Conservation (phyloP, 164 flowering plant genomes). For the Vitis riparia region DNA sequence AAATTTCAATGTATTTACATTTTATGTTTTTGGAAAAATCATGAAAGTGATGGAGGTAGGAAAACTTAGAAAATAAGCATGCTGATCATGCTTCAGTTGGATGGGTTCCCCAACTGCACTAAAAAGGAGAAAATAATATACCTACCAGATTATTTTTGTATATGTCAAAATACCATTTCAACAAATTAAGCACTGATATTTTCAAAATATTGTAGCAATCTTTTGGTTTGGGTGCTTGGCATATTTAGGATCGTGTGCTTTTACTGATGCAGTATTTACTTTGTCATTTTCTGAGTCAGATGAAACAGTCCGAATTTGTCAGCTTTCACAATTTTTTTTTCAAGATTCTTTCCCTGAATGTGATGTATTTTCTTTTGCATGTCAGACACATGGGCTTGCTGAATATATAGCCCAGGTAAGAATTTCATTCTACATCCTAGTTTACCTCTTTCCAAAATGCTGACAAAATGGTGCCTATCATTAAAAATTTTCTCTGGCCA, state of each 20-base stretch:
- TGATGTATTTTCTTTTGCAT: conserved; percentile 15
- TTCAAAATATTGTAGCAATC: not conserved
- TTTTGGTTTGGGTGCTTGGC: not conserved
- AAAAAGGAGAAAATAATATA: not conserved
- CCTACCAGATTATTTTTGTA: not conserved
- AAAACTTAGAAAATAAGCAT: not conserved
- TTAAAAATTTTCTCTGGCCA: not conserved
- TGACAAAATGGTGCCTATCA: not conserved
- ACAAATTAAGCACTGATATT: not conserved
- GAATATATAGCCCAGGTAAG: conserved; percentile 93
- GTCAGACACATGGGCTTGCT: conserved; percentile 91
- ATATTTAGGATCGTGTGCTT: not conserved
- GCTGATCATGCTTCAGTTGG: not conserved
- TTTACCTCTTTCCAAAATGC: not conserved
- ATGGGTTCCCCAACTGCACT: not conserved
- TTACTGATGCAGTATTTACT: not conserved
- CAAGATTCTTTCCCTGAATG: not conserved
- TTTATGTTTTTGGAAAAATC: not conserved
- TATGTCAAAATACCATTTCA: not conserved
- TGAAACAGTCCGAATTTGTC: not conserved
- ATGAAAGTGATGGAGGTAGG: not conserved
- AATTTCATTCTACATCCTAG: conserved; percentile 8
- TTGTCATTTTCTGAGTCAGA: conserved; percentile 8
- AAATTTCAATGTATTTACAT: not conserved
- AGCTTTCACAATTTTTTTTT: not conserved